A percentile compares a stretch with the other conserved stretches of the same genome.
Conservation (phyloP, 202 grass and related monocot species). For the Eragrostis tef region DNA sequence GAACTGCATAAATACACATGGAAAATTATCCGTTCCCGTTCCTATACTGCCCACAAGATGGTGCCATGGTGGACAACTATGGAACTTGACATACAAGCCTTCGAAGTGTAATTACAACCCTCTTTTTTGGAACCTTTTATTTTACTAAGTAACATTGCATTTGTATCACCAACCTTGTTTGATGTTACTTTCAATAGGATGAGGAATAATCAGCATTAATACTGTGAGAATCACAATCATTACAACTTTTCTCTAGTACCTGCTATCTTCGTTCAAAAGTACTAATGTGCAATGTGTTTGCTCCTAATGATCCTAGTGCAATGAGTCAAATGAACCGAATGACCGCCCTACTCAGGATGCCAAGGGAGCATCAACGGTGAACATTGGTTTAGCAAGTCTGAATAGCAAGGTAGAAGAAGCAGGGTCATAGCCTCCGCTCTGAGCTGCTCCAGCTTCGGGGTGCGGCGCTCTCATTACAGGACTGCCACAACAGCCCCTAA, state of each 20-base stretch:
- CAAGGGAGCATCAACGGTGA: not conserved
- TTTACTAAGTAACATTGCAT: not conserved
- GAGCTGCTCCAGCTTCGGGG: not conserved
- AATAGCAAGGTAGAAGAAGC: no score
- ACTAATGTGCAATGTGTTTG: not conserved
- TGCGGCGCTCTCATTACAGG: not conserved
- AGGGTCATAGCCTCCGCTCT: not conserved
- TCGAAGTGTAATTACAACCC: not conserved
- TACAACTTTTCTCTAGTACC: not conserved
- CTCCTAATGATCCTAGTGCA: not conserved
- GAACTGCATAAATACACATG: not conserved
- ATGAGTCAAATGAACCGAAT: not conserved
- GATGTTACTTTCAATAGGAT: slow-evolving; percentile 3
- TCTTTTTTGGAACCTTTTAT: not conserved
- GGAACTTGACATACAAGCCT: not conserved
- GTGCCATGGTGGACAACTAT: not conserved
- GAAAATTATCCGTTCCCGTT: slow-evolving; percentile 13
- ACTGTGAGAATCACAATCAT: no score
- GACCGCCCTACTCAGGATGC: not conserved
- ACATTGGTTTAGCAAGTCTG: not conserved
- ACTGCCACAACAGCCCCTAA: not conserved
- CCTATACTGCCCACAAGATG: not conserved
- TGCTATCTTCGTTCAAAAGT: not conserved
- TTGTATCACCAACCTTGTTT: not conserved
- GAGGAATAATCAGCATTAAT: not conserved